Evolutionary conservation across 1,284 basidiomycete species (phyloP).

Genomic region (Amanita bisporigera): DNA sequence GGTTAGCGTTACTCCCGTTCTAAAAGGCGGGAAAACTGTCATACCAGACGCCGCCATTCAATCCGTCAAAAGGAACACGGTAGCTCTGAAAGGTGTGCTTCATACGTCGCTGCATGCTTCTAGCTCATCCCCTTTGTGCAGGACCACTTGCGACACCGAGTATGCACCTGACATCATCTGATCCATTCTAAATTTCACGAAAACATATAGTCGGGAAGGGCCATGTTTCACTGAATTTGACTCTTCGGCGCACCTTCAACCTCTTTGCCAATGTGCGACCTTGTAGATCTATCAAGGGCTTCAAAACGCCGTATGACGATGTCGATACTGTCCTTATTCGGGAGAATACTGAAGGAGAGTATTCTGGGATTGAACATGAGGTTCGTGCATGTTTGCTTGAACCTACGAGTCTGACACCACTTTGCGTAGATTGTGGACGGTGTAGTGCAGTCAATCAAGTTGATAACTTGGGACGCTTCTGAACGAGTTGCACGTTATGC

Average conservation of each 20-base stretch:
- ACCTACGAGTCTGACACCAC: conserved; percentile 14
- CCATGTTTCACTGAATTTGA: conserved; percentile 98
- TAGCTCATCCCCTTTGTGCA: conserved; percentile 32
- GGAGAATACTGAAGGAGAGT: conserved; percentile 99
- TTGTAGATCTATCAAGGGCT: conserved; percentile 95
- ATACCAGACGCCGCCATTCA: conserved; percentile 94
- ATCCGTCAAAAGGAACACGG: conserved; percentile 96
- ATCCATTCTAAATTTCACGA: conserved; percentile 5
- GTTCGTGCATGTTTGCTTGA: conserved; percentile 45
- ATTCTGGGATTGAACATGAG: conserved; percentile 99
- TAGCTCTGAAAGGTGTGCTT: conserved; percentile 90
- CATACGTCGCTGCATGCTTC: not conserved
- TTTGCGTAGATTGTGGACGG: conserved; percentile 83
- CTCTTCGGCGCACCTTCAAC: conserved; percentile 95
- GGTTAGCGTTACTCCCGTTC: conserved; percentile 93
- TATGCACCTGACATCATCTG: conserved; percentile 43
- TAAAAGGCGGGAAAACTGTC: conserved; percentile 95
- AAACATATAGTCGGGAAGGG: conserved; percentile 87
- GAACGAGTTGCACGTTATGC: conserved; percentile 99
- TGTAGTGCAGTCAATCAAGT: conserved; percentile 99
- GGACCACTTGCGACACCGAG: conserved; percentile 95
- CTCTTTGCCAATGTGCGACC: conserved; percentile 99
- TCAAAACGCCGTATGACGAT: conserved; percentile 98
- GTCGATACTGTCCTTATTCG: conserved; percentile 99
- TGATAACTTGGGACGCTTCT: conserved; percentile 99